Conservation (phyloP, 495 filamentous ascomycete species). For the Patellaria atrata region DNA sequence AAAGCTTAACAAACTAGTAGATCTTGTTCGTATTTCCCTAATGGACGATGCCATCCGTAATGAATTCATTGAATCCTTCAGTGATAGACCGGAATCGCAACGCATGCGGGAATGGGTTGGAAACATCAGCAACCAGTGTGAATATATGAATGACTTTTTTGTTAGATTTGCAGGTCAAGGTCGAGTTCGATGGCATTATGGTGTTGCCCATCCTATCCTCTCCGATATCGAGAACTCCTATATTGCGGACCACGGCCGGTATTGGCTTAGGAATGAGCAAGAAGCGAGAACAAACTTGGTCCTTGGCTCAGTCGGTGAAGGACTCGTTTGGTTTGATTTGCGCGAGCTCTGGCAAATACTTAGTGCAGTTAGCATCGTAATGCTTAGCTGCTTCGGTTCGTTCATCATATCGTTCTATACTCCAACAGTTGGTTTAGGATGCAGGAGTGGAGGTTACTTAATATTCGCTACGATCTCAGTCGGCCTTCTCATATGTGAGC, state of each 20-base stretch:
- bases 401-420: constrained; percentile 32
- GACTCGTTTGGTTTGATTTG: constrained; percentile 27
- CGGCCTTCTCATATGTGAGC: constrained; percentile 25
- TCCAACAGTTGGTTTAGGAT: constrained; percentile 36
- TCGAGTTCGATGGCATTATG: constrained; percentile 31
- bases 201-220: constrained; percentile 33
- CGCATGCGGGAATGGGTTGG: constrained; percentile 8
- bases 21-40: constrained; percentile 22
- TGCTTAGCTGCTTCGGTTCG: constrained; percentile 24
- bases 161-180: constrained; percentile 34
- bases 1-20: constrained; percentile 28
- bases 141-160: constrained; percentile 23
- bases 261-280: constrained; percentile 26
- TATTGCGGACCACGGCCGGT: constrained; percentile 25
- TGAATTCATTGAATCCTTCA: constrained; percentile 15
- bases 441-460: constrained; percentile 35
- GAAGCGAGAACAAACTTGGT: constrained; percentile 27
- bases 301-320: constrained; percentile 17
- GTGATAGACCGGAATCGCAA: constrained; percentile 2
- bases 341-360: constrained; percentile 32
- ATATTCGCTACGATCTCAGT: constrained; percentile 27
- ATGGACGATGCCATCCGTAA: constrained; percentile 14
- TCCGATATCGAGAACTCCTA: constrained; percentile 29
- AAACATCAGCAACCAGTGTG: constrained; percentile 4
- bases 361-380: constrained; percentile 24